phyloP scores from a whole-genome alignment of 148 eudicot genomes.

The Amaranthus cruentus region DNA sequence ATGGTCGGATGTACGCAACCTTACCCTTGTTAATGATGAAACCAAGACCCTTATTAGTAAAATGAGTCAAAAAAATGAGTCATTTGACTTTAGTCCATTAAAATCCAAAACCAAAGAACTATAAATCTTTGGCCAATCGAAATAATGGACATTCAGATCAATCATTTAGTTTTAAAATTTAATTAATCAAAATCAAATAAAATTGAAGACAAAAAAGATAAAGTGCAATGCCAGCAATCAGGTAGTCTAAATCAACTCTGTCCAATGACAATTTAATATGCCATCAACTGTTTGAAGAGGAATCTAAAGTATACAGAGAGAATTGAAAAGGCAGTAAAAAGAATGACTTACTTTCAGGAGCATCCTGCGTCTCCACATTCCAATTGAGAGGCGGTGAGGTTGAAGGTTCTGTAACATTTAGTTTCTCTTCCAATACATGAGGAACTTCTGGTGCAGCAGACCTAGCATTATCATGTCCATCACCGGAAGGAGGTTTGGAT shows the following conservation, averaged over 20 bases:
- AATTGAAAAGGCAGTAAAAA: not conserved
- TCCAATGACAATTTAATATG: not conserved
- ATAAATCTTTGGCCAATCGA: too few relatives aligned
- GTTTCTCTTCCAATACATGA: conserved; percentile 34
- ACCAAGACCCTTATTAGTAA: too few relatives aligned
- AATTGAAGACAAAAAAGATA: not conserved
- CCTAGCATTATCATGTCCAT: conserved; percentile 35
- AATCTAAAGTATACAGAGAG: not conserved
- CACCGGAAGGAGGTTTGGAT: conserved; percentile 27
- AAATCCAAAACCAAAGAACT: too few relatives aligned
- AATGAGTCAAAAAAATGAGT: too few relatives aligned
- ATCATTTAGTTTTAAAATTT: not conserved
- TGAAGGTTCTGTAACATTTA: conserved; percentile 34
- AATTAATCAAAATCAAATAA: not conserved
- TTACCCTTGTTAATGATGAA: too few relatives aligned
- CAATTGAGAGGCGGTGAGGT: conserved; percentile 36
- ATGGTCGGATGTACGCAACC: too few relatives aligned
- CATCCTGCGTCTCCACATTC: conserved; percentile 54
- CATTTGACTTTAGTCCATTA: too few relatives aligned
- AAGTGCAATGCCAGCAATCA: not conserved
- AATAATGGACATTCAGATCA: not conserved
- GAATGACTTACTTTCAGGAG: conserved; percentile 55
- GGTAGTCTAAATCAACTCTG: not conserved
- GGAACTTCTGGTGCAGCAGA: conserved; percentile 37
- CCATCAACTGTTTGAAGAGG: not conserved